phyloP scores from a whole-genome alignment of 192 early-diverging fungal species.

The Backusella parvicylindrica region DNA sequence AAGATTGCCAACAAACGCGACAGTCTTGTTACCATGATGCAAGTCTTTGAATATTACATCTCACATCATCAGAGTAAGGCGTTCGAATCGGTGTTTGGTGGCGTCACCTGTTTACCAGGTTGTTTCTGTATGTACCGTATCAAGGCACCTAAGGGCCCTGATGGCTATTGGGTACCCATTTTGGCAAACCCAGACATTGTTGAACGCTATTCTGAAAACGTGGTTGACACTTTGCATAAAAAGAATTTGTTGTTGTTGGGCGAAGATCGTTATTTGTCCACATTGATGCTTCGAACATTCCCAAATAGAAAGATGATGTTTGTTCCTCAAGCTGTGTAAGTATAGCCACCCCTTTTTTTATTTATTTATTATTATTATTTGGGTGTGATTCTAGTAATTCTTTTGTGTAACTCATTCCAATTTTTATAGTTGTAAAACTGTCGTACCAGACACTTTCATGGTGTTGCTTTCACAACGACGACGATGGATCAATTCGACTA shows the following conservation, averaged over 20 bases:
- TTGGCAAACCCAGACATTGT: slow-evolving; percentile 81
- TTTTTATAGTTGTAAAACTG: slow-evolving; percentile 54
- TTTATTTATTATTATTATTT: slow-evolving; percentile 58
- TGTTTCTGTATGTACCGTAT: slow-evolving; percentile 89
- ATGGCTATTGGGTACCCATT: slow-evolving; percentile 76
- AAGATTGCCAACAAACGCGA: slow-evolving; percentile 79
- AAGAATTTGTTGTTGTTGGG: slow-evolving; percentile 75
- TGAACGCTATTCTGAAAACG: slow-evolving; percentile 80
- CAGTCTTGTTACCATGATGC: slow-evolving; percentile 76
- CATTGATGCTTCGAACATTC: slow-evolving; percentile 73
- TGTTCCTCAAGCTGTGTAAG: slow-evolving; percentile 59
- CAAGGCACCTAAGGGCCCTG: slow-evolving; percentile 75
- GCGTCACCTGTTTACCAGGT: slow-evolving; percentile 79
- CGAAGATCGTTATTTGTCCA: slow-evolving; percentile 74
- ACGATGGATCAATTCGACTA: slow-evolving; percentile 88
- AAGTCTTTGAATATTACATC: slow-evolving; percentile 87
- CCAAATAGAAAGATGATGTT: slow-evolving; percentile 71
- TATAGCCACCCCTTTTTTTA: slow-evolving; percentile 73
- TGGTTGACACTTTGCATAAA: slow-evolving; percentile 74
- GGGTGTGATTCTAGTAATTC: slow-evolving; percentile 55
- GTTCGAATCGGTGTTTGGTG: slow-evolving; percentile 83
- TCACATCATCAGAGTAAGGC: slow-evolving; percentile 79
- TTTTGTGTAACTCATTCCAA: slow-evolving; percentile 50
- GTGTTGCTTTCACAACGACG: slow-evolving; percentile 78
- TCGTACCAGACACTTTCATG: slow-evolving; percentile 65